Percentiles rank a stretch among this genome's conserved stretches.
These are phyloP conservation scores for Artomyces pyxidatus DNA, from an alignment of 768 basidiomycete species.

Conservation along the genomic window DNA sequence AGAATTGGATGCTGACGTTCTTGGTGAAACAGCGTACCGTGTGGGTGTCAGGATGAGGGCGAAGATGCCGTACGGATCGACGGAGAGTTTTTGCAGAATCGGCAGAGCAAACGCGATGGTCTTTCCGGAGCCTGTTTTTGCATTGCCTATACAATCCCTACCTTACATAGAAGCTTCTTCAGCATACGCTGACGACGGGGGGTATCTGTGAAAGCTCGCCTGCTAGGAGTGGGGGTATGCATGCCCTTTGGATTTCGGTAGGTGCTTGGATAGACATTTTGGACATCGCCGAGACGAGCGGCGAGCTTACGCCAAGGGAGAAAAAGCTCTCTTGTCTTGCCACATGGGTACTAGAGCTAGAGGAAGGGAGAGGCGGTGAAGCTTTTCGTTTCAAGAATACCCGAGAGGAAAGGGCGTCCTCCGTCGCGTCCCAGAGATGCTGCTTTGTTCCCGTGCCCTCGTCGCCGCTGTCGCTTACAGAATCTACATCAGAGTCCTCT, in stretches of 20 bases:
- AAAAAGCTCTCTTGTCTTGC: conserved; percentile 33
- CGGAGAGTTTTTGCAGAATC: conserved; percentile 79
- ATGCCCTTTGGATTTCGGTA: conserved; percentile 84
- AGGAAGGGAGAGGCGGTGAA: conserved; percentile 6
- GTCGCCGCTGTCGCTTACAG: conserved; percentile 3
- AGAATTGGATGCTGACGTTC: too few species aligned
- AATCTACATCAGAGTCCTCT: conserved; percentile 9
- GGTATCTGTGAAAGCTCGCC: too few species aligned
- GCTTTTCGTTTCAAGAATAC: conserved; percentile 15
- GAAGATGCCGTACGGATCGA: conserved; percentile 92
- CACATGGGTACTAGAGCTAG: conserved; percentile 3
- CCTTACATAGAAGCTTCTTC: conserved; percentile 38
- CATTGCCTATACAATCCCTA: conserved; percentile 93
- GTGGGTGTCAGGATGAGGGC: conserved; percentile 93
- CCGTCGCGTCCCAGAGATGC: not conserved
- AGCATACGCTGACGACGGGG: too few species aligned
- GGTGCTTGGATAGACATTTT: conserved; percentile 82
- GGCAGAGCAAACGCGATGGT: conserved; percentile 96
- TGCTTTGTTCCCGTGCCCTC: too few species aligned
- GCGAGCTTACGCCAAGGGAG: conserved; percentile 49
- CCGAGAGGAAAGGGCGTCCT: conserved; percentile 18
- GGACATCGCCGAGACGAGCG: conserved; percentile 55
- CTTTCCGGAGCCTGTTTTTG: conserved; percentile 97
- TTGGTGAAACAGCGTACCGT: conserved; percentile 56
- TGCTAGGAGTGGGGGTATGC: conserved; percentile 79